A percentile compares a stretch with the other conserved stretches of the same genome.
Evolutionary conservation across 345 rosid genomes (phyloP).

Genomic region (Hibiscus syriacus): DNA sequence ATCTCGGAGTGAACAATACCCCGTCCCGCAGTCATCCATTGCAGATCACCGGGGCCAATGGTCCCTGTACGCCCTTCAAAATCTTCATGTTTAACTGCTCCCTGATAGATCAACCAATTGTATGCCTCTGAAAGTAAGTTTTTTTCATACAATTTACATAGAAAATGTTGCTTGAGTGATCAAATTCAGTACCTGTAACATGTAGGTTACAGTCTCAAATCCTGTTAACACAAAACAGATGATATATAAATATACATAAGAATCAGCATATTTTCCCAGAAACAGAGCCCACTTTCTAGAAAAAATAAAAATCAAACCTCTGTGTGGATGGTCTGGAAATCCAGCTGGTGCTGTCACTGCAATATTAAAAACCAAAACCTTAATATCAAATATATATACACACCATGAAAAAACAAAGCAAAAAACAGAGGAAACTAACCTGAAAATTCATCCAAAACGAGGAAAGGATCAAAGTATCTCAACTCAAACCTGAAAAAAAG

Average conservation of each 20-base stretch:
- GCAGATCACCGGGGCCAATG: constrained; percentile 70
- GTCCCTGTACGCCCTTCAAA: constrained; percentile 86
- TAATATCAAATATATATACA: background rate
- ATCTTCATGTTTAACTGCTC: constrained; percentile 69
- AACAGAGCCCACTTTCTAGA: background rate
- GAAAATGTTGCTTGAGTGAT: background rate
- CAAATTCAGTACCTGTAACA: constrained; percentile 64
- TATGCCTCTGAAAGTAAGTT: background rate
- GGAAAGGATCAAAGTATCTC: constrained; percentile 83
- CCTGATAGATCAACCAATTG: constrained; percentile 28
- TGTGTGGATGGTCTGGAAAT: constrained; percentile 94
- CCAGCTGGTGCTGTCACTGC: constrained; percentile 84
- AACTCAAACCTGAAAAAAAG: constrained; percentile 65
- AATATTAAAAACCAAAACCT: constrained; percentile 9
- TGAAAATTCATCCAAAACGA: constrained; percentile 78
- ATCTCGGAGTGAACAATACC: constrained; percentile 93
- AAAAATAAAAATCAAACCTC: constrained; percentile 45
- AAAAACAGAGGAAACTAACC: constrained; percentile 33
- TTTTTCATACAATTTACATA: background rate
- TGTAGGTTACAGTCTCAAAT: constrained; percentile 91
- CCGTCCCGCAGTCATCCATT: constrained; percentile 99
- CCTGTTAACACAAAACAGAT: constrained; percentile 34
- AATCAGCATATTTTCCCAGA: background rate
- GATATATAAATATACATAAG: background rate
- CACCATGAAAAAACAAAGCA: no score